phyloP scores from a whole-genome alignment of 495 filamentous ascomycete species.

The Xylaria flabelliformis region DNA sequence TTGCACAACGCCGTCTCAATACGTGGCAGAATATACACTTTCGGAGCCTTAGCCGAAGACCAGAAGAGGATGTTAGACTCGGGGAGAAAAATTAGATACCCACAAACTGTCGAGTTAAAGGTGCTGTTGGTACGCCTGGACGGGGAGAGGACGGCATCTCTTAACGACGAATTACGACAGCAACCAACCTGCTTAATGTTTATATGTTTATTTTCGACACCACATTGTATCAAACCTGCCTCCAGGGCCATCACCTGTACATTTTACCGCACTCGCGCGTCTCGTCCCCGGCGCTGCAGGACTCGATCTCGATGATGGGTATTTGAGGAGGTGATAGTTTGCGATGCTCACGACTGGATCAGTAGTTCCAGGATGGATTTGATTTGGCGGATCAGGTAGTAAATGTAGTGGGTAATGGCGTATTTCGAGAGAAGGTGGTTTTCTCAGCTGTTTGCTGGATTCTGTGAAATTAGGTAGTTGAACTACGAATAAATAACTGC shows the following conservation, averaged over 20 bases:
- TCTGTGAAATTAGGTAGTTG: conserved; percentile 20
- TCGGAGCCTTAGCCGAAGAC: neutral
- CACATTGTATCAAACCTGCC: conserved; percentile 35
- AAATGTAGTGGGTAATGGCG: conserved; percentile 23
- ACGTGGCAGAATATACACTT: conserved; percentile 2
- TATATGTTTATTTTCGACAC: conserved; percentile 40
- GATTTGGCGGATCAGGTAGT: conserved; percentile 21
- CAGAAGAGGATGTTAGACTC: conserved; percentile 14
- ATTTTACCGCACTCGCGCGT: conserved; percentile 37
- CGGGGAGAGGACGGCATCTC: conserved; percentile 29
- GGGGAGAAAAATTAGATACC: conserved; percentile 22
- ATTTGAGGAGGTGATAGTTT: conserved; percentile 11
- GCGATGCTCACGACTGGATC: conserved; percentile 22
- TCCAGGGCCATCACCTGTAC: conserved; percentile 35
- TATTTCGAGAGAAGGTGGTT: conserved; percentile 13
- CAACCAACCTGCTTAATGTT: conserved; percentile 40
- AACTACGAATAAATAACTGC: conserved; percentile 16
- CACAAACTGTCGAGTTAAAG: conserved; percentile 24
- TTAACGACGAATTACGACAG: conserved; percentile 31
- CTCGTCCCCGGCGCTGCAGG: conserved; percentile 38
- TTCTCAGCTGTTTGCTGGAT: conserved; percentile 3
- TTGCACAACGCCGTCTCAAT: conserved; percentile 1
- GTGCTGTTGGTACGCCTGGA: conserved; percentile 26
- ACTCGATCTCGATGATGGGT: conserved; percentile 24
- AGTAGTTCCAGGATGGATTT: conserved; percentile 14